These are phyloP conservation scores for Mycena maculata DNA, from an alignment of 768 basidiomycete genomes.

Conservation along the genomic window DNA sequence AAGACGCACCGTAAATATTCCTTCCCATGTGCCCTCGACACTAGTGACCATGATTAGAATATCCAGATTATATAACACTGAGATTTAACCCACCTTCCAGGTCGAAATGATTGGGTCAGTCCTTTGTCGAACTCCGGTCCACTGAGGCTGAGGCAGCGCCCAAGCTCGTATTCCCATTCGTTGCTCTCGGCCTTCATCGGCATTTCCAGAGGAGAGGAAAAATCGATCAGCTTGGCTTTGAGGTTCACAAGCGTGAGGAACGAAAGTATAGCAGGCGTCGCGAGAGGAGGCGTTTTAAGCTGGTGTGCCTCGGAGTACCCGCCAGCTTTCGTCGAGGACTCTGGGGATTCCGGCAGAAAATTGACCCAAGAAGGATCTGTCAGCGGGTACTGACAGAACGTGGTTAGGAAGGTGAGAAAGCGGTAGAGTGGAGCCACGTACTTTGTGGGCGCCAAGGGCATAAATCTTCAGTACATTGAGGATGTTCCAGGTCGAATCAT, in stretches of 20 bases:
- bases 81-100: slow-evolving; percentile 60
- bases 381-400: slow-evolving; percentile 65
- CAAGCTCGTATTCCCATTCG: slow-evolving; percentile 82
- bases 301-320: slow-evolving; percentile 60
- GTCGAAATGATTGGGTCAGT: slow-evolving; percentile 61
- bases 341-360: slow-evolving; percentile 55
- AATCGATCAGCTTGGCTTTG: slow-evolving; percentile 42
- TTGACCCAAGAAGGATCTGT: slow-evolving; percentile 69
- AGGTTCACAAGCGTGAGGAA: slow-evolving; percentile 68
- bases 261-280: slow-evolving; percentile 77
- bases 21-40: slow-evolving; percentile 85
- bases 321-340: slow-evolving; percentile 40
- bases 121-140: slow-evolving; percentile 44
- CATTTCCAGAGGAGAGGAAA: slow-evolving; percentile 48
- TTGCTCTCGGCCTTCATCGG: slow-evolving; percentile 47
- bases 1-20: slow-evolving; percentile 78
- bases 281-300: slow-evolving; percentile 69
- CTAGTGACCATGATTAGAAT: slow-evolving; percentile 44
- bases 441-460: slow-evolving; percentile 76
- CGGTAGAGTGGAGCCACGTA: slow-evolving; percentile 31
- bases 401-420: slow-evolving; percentile 24
- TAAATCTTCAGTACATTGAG: slow-evolving; percentile 66
- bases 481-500: slow-evolving; percentile 56
- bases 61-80: neutral
- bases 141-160: slow-evolving; percentile 59